phyloP scores from a whole-genome alignment of 176 grass and related monocot species.

The Cymbopogon citratus region DNA sequence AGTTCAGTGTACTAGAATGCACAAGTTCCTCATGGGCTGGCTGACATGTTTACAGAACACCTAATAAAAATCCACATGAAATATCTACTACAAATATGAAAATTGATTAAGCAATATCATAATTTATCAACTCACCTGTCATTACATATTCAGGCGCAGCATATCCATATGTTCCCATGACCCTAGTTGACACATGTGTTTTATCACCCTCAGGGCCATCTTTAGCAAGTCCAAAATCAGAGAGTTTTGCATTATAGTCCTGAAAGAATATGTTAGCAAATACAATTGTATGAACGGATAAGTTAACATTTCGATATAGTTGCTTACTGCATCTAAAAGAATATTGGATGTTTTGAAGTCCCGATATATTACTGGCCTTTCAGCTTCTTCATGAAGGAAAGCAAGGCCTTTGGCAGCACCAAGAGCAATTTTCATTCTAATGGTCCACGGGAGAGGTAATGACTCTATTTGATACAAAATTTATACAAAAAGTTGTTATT shows the following conservation, averaged over 20 bases:
- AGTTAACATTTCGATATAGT: constrained; percentile 1
- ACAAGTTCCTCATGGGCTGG: background rate
- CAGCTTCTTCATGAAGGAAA: constrained; percentile 99
- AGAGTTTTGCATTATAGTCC: constrained; percentile 97
- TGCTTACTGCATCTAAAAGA: constrained; percentile 73
- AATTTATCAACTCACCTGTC: constrained; percentile 62
- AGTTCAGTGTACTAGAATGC: no score
- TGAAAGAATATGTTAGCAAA: constrained; percentile 39
- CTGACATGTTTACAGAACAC: background rate
- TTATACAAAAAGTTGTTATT: constrained; percentile 9
- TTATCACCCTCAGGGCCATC: constrained; percentile 99
- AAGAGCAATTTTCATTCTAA: constrained; percentile 97
- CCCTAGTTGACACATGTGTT: constrained; percentile 94
- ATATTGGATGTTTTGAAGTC: constrained; percentile 99
- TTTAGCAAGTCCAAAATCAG: constrained; percentile 99
- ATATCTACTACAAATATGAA: background rate
- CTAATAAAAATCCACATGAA: constrained; percentile 2
- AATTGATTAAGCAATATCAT: constrained; percentile 18
- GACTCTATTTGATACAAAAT: constrained; percentile 56
- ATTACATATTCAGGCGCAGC: constrained; percentile 98
- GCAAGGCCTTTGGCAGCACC: constrained; percentile 93
- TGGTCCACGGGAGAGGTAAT: constrained; percentile 86
- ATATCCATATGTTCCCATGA: constrained; percentile 98
- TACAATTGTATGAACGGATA: constrained; percentile 18
- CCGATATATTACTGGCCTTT: constrained; percentile 97